Evolutionary conservation across 129 eudicot genomes (phyloP), one percentile per base, ranked within the genome.

Genomic region (Saussurea involucrata): DNA sequence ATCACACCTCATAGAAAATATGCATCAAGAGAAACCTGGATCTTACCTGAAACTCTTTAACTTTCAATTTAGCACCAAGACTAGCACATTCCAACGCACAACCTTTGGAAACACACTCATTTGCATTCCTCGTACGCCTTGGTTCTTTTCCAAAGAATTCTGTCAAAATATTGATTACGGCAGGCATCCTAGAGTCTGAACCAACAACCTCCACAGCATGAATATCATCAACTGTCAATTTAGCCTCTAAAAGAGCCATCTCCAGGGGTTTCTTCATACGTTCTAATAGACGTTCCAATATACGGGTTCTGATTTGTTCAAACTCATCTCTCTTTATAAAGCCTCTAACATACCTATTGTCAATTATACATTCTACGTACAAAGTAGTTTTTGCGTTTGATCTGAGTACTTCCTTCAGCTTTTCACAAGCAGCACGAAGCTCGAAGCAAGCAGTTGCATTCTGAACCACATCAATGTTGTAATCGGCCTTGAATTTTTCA

Each of bases 111-210:
- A 94, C 97, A 76, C 97, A 94, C 71, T 95, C 98, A 72, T 92
- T 95, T 0, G 98, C 97, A 37, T 95, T 95, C 98, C 87, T 91
- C 53, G 97, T 87, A 6, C 98, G 90, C 70, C 94, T 85, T 1
- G 98, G 98, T 75, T 91, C 92, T 82, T 95, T 95, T 20, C 94
- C 92, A 61, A 95, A 95, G 70, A 87, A 95, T 67, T 91, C 98
- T 0, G 97, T 85, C 88, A 95, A 66, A 37, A 95, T 95, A 85
- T 80, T 91, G 27, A 90, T 82, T 1, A 90, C 76, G 4, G 97
- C 97, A 53, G 98, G 97, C 49, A 93, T 91, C 90, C 97, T 79
- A 29, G 97, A 90, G 24, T 91, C 90, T 61, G 97, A 95, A 66
- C 98, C 98, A 36, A 93, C 98, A 74, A 93, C 95, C 86, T 93